Conservation (phyloP, 306 rosid species). For the Corylus heterophylla region DNA sequence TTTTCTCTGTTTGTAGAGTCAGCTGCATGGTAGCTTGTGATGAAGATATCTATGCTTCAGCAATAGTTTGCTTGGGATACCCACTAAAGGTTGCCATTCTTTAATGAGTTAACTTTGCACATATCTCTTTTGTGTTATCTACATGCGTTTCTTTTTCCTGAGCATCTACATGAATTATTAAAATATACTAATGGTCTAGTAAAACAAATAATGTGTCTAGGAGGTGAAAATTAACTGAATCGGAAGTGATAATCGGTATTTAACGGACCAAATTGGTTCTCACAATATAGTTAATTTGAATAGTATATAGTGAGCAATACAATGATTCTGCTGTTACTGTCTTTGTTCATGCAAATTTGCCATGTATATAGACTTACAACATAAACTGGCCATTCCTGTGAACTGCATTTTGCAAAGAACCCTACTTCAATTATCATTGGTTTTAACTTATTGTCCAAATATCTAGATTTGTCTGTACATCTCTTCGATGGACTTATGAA, state of each 20-base stretch:
- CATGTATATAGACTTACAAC: background rate
- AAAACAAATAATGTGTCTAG: background rate
- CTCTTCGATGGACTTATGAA: background rate
- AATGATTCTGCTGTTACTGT: background rate
- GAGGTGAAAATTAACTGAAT: background rate
- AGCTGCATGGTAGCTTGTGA: conserved; percentile 89
- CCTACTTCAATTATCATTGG: background rate
- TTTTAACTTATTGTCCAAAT: background rate
- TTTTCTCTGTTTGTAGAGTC: conserved; percentile 56
- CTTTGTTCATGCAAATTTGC: background rate
- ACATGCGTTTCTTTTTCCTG: no score
- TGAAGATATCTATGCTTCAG: conserved; percentile 65
- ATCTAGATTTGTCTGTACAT: background rate
- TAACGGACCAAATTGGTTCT: background rate
- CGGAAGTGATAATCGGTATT: background rate
- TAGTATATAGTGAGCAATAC: background rate
- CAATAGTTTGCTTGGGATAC: conserved; percentile 88
- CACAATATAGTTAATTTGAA: background rate
- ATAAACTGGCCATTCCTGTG: background rate
- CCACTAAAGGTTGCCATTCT: conserved; percentile 67
- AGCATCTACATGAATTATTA: background rate
- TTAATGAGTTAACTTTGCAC: conserved; percentile 18
- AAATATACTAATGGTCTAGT: background rate
- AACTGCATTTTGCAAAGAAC: background rate
- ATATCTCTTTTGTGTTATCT: background rate